Evolutionary conservation across 73 alveolate species (phyloP), one percentile per base, ranked within the genome.

Genomic region (Paramecium primaurelia): DNA sequence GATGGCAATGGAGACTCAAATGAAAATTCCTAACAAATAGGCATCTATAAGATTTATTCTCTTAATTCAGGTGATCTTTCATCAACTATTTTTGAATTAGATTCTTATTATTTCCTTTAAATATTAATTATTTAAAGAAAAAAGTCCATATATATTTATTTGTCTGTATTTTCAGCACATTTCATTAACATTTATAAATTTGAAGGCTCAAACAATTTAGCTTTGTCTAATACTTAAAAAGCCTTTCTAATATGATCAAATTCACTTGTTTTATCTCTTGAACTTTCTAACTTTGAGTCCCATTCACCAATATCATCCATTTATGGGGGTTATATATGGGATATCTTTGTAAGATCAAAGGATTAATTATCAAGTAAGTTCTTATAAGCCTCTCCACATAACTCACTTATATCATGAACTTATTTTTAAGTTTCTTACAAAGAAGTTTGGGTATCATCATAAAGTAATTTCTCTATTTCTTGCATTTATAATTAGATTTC

Each of bases 1-100:
- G 91, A 80, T 20, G 91, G 91, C 20, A 80, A 47, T 4, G 91
- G 91, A 22, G 91, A 80, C 38, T 80, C 91, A 45, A 80, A 80
- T 45, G 91, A 80, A 80, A 80, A 80, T 80, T 80, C 91, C 14
- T 80, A 45, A 25, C 91, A 80, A 12, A 26, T 26, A n/a, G 91
- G 91, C 71, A 80, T 49, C 49, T 80, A 44, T 16, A 80, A 25
- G 5, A 80, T 64, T 47, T 80, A 18, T 26, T 80, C 91, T 80
- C 91, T 80, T 10, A 80, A 22, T 80, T 80, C 91, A 40, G 91
- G 91, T 11, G 91, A 80, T 47, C 58, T 64, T 64, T 64, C 42
- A 64, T 64, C 84, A 11, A 10, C 49, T 64, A 14, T 0, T 34
- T 64, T 64, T 3, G 47, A 32, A 64, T 34, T 18, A 9, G 91